A percentile compares a stretch with the other conserved stretches of the same genome.
Evolutionary conservation across 2,329 filamentous ascomycete species (phyloP).

Genomic region (Phialophora macrospora): DNA sequence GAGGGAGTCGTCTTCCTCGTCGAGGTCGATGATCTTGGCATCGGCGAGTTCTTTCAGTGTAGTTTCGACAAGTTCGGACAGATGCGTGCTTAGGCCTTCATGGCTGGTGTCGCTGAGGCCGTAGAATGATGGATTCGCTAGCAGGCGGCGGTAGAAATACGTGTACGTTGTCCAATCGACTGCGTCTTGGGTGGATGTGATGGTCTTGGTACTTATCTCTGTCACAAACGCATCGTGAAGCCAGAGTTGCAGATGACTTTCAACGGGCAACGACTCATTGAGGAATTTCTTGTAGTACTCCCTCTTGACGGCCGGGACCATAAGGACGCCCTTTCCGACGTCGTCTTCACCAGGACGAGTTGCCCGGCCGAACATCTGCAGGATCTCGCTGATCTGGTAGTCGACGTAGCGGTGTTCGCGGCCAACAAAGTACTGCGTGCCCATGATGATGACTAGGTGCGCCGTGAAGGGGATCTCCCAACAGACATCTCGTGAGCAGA

Average conservation of each 20-base stretch:
- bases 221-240: constrained; percentile 96
- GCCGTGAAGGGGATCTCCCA: constrained; percentile 91
- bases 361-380: constrained; percentile 98
- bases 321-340: constrained; percentile 86
- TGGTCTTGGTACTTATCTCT: constrained; percentile 94
- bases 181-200: constrained; percentile 92
- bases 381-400: constrained; percentile 88
- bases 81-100: constrained; percentile 88
- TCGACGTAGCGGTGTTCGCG: constrained; percentile 96
- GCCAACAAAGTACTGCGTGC: constrained; percentile 96
- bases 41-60: constrained; percentile 89
- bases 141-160: constrained; percentile 92
- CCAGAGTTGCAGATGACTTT: constrained; percentile 89
- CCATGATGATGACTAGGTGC: constrained; percentile 94
- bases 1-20: constrained; percentile 90
- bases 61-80: constrained; percentile 92
- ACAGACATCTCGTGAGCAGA: constrained; percentile 85
- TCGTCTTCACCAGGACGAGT: constrained; percentile 78
- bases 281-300: constrained; percentile 99
- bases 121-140: constrained; percentile 97
- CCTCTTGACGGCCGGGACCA: constrained; percentile 91
- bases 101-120: constrained; percentile 85
- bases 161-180: constrained; percentile 99
- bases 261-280: constrained; percentile 91
- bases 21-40: constrained; percentile 92